phyloP scores from a whole-genome alignment of 306 rosid species.

The Bauhinia variegata region DNA sequence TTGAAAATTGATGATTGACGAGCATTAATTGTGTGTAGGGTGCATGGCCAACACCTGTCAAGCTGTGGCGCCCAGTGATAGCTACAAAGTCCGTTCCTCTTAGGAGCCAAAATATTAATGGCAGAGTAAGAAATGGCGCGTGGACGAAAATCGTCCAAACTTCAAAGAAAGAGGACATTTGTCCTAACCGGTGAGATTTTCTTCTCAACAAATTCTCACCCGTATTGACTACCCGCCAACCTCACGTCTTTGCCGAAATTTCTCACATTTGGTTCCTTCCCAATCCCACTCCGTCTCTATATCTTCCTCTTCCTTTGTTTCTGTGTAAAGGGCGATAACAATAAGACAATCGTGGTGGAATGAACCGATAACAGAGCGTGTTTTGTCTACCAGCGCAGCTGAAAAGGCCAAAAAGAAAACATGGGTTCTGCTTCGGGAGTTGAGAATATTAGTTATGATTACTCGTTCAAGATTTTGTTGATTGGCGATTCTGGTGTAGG shows the following conservation, averaged over 20 bases:
- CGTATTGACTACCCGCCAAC: slow-evolving; percentile 47
- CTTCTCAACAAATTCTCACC: slow-evolving; percentile 38
- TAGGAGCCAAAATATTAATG: too few relatives aligned
- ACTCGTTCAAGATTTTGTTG: slow-evolving; percentile 87
- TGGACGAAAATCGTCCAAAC: slow-evolving; percentile 38
- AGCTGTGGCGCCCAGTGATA: not conserved
- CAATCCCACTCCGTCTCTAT: not conserved
- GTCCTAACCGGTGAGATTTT: slow-evolving; percentile 38
- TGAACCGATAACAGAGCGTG: not conserved
- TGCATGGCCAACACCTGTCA: slow-evolving; percentile 26
- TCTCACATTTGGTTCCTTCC: not conserved
- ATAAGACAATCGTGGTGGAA: slow-evolving; percentile 17
- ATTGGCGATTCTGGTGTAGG: slow-evolving; percentile 98
- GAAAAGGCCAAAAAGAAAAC: not conserved
- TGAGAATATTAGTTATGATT: slow-evolving; percentile 60
- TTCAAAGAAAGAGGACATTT: slow-evolving; percentile 41
- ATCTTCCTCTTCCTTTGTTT: not conserved
- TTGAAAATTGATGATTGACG: too few relatives aligned
- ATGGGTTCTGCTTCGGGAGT: slow-evolving; percentile 71
- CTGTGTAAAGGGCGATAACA: not conserved
- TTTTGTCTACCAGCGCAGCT: not conserved
- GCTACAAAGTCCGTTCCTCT: not conserved
- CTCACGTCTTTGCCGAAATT: slow-evolving; percentile 41
- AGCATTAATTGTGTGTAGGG: slow-evolving; percentile 11
- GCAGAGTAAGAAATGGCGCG: too few relatives aligned